phyloP scores from a whole-genome alignment of 139 green algal genomes.

The Ostreobium quekettii region DNA sequence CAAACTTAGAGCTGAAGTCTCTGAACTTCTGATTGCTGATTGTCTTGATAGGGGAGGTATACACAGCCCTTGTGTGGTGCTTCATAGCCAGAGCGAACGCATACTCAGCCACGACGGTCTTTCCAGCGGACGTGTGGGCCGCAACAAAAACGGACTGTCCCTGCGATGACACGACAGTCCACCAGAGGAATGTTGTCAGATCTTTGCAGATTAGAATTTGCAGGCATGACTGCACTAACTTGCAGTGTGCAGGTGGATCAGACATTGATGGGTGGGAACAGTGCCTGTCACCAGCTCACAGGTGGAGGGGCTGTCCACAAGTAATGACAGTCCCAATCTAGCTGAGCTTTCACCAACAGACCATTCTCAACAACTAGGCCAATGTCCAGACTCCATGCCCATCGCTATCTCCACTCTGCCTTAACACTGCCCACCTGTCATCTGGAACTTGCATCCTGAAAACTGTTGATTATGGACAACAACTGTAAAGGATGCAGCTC shows the following conservation, averaged over 20 bases:
- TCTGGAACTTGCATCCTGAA: too few species aligned
- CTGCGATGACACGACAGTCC: slow-evolving; percentile 4
- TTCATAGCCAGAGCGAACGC: slow-evolving; percentile 80
- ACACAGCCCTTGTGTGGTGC: slow-evolving; percentile 78
- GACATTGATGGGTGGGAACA: too few species aligned
- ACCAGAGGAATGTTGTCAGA: not conserved
- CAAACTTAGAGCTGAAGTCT: slow-evolving; percentile 81
- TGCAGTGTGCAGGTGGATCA: too few species aligned
- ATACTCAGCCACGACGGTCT: slow-evolving; percentile 97
- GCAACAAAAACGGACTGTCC: slow-evolving; percentile 80
- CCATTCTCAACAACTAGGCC: not conserved
- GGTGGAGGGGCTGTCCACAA: not conserved
- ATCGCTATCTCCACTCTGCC: too few species aligned
- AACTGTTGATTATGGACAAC: too few species aligned
- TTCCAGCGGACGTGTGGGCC: slow-evolving; percentile 83
- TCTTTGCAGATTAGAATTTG: not conserved
- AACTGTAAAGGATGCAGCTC: too few species aligned
- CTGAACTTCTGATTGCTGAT: slow-evolving; percentile 99
- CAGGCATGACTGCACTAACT: not conserved
- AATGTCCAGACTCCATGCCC: too few species aligned
- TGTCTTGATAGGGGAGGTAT: slow-evolving; percentile 96
- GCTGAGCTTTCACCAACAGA: not conserved
- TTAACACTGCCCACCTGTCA: too few species aligned
- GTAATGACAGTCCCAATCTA: not conserved
- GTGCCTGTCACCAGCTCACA: not conserved